Conservation (phyloP, 2,329 filamentous ascomycete genomes). For the Paramyrothecium sp. region DNA sequence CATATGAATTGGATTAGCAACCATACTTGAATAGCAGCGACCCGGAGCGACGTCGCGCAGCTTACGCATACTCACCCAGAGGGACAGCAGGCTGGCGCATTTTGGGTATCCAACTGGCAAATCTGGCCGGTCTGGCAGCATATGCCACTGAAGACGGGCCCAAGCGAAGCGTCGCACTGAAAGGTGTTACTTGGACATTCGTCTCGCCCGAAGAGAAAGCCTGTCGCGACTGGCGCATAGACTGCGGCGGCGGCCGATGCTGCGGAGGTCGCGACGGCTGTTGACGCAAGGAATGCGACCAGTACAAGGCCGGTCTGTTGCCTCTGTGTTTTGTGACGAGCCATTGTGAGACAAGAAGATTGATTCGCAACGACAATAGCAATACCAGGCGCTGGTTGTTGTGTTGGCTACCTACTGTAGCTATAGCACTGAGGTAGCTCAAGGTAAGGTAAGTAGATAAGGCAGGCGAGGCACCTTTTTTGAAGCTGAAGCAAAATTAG, state of each 20-base stretch:
- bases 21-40: neutral
- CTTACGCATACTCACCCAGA: constrained; percentile 37
- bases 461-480: too few relatives aligned
- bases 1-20: constrained; percentile 11
- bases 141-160: constrained; percentile 43
- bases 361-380: too few relatives aligned
- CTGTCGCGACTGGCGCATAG: constrained; percentile 16
- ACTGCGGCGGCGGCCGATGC: constrained; percentile 10
- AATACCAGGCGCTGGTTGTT: too few relatives aligned
- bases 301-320: constrained; percentile 10
- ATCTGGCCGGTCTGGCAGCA: constrained; percentile 51
- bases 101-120: constrained; percentile 48
- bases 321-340: constrained; percentile 7
- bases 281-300: constrained; percentile 1
- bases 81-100: constrained; percentile 54
- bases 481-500: too few relatives aligned
- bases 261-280: neutral
- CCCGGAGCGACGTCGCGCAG: too few relatives aligned
- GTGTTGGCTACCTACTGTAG: too few relatives aligned
- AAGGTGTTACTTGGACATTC: constrained; percentile 49
- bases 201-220: constrained; percentile 20
- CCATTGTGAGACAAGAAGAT: neutral
- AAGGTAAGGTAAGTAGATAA: too few relatives aligned
- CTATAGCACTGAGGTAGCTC: too few relatives aligned
- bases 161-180: constrained; percentile 46